Evolutionary conservation across 1,284 basidiomycete genomes (phyloP).

Genomic region (Austroboletus rostrupii): DNA sequence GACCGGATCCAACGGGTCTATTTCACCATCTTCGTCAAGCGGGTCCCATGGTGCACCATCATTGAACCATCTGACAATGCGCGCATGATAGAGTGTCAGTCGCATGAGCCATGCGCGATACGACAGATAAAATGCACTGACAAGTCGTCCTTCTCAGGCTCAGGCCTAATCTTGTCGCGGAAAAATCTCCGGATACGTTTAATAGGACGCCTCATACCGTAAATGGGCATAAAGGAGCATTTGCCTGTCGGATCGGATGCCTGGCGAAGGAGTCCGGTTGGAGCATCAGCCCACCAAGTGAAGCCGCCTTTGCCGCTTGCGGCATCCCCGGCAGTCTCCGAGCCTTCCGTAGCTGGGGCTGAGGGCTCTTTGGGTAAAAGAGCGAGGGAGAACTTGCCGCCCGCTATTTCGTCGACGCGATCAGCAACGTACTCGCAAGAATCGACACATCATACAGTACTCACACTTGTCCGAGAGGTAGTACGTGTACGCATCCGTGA

Average conservation of each 20-base stretch:
- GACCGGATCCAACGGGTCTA: not conserved
- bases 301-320: not conserved
- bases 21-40: not conserved
- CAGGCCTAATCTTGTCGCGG: conserved; percentile 4
- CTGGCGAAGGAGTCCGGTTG: conserved; percentile 8
- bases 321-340: no score
- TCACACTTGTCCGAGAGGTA: conserved; percentile 29
- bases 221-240: conserved; percentile 12
- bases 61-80: not conserved
- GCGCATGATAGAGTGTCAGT: not conserved
- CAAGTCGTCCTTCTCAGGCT: conserved; percentile 5
- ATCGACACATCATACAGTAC: not conserved
- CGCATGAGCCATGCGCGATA: not conserved
- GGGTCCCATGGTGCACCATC: not conserved
- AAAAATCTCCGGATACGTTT: conserved; percentile 7
- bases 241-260: conserved; percentile 1
- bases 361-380: not conserved
- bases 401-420: conserved; percentile 3
- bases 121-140: not conserved
- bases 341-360: no score
- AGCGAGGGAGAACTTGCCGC: conserved; percentile 16
- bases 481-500: conserved; percentile 22
- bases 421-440: not conserved
- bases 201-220: conserved; percentile 4
- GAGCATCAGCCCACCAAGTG: conserved; percentile 8